Percentiles rank a stretch among this genome's conserved stretches.
Conservation (phyloP, 1,139 yeast genomes). For the Blastobotrys niveus region DNA sequence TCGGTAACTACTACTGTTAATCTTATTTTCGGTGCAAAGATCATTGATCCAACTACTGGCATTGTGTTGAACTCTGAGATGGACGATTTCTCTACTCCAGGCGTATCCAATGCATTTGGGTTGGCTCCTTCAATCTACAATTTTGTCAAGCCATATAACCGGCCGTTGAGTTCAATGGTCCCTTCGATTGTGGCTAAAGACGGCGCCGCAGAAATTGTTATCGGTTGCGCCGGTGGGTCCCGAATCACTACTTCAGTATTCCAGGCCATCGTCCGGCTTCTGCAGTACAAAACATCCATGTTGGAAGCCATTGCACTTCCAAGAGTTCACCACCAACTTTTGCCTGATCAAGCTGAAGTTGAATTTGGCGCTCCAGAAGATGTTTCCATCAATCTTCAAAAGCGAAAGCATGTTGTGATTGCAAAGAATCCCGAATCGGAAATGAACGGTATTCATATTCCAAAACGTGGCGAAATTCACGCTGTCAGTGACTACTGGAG, state of each 20-base stretch:
- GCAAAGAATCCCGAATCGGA: conserved; percentile 41
- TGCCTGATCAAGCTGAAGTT: conserved; percentile 62
- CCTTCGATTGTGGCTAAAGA: conserved; percentile 62
- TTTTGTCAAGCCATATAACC: conserved; percentile 62
- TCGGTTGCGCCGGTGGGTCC: conserved; percentile 96
- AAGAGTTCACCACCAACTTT: conserved; percentile 79
- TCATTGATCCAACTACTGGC: conserved; percentile 79
- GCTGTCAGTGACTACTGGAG: conserved; percentile 58
- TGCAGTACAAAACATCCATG: conserved; percentile 52
- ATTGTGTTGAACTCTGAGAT: conserved; percentile 80
- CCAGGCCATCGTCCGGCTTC: conserved; percentile 67
- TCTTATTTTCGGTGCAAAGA: conserved; percentile 71
- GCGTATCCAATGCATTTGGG: conserved; percentile 65
- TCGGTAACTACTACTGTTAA: conserved; percentile 90
- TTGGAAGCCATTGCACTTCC: conserved; percentile 71
- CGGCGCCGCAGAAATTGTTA: conserved; percentile 49
- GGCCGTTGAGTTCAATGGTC: conserved; percentile 80
- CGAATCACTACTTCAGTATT: conserved; percentile 79
- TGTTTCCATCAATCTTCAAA: conserved; percentile 31
- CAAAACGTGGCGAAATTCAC: conserved; percentile 38
- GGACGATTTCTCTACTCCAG: conserved; percentile 87
- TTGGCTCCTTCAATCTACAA: conserved; percentile 77
- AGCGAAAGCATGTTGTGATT: conserved; percentile 40
- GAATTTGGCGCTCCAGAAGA: conserved; percentile 47
- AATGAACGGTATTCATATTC: conserved; percentile 44